A percentile compares a stretch with the other conserved stretches of the same genome.
phyloP scores from a whole-genome alignment of 176 grass and related monocot genomes.

The Pontederia crassipes region DNA sequence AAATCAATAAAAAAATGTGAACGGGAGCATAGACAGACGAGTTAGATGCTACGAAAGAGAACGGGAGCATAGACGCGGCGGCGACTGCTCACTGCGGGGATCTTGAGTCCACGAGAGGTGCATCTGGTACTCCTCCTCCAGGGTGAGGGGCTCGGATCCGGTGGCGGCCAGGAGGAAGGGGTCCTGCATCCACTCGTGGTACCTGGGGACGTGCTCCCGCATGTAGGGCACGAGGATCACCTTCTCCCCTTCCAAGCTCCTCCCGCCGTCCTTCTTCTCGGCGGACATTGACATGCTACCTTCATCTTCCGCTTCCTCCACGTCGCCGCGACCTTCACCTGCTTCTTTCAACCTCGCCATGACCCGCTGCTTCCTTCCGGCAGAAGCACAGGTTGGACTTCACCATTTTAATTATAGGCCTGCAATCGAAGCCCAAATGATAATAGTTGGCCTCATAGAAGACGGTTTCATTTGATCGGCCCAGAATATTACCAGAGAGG shows the following conservation, averaged over 20 bases:
- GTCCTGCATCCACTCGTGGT: conserved; percentile 86
- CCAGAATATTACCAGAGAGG: too few relatives aligned
- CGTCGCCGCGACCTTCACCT: too few relatives aligned
- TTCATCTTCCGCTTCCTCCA: too few relatives aligned
- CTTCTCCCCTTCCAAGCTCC: conserved; percentile 25
- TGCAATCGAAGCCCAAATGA: too few relatives aligned
- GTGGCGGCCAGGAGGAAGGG: conserved; percentile 66
- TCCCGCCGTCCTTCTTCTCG: too few relatives aligned
- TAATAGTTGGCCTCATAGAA: too few relatives aligned
- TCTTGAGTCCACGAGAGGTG: conserved; percentile 75
- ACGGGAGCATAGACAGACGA: not conserved
- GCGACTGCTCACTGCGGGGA: conserved; percentile 22
- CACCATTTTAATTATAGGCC: too few relatives aligned
- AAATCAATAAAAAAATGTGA: conserved; percentile 15
- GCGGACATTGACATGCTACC: too few relatives aligned
- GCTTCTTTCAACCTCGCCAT: too few relatives aligned
- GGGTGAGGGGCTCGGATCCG: conserved; percentile 71
- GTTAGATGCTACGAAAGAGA: not conserved
- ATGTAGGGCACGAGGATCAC: conserved; percentile 57
- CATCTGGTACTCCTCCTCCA: conserved; percentile 62
- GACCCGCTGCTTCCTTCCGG: too few relatives aligned
- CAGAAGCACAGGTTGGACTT: too few relatives aligned
- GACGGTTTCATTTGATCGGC: too few relatives aligned
- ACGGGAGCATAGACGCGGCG: conserved; percentile 3
- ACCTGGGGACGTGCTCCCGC: conserved; percentile 66